Evolutionary conservation across 768 basidiomycete genomes (phyloP), one percentile per base, ranked within the genome.

Genomic region (Mycena pura): DNA sequence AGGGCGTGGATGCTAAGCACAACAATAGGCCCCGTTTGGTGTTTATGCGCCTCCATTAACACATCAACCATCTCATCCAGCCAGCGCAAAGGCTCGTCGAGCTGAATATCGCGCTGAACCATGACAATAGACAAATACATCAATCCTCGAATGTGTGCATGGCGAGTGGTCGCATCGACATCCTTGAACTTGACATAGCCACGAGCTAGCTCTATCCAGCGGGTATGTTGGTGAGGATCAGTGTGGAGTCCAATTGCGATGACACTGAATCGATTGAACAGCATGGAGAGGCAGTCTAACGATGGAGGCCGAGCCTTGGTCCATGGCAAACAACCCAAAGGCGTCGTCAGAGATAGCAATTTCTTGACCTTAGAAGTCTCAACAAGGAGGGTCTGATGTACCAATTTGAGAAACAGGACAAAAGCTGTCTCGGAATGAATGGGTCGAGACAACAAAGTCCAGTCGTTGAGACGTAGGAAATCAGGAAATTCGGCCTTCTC

Each of bases 201-300:
- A 17, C 81, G 84, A 6, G 90, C 88, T 51, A 86, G 86, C n/a
- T 80, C 74, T 39, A 95, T 73, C 15, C 90, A 85, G 41, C 81
- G 79, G 5, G 74, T 74, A 44, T 82, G 74, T 21, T 82, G 81
- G 3, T 77, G 65, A 1, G 77, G 69, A 44, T 90, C 86, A 43
- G 97, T 82, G 65, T 88, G 83, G 40, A 91, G 80, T 5, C 86
- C 87, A 25, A 92, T 78, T 6, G 89, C 85, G 64, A 91, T 78
- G 11, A 91, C 88, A 47, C 84, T 86, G 67, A 92, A 86, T 9
- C 95, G 86, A 73, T 97, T 97, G 73, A 89, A 86, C 31, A 96
- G 79, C 82, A 87, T 87, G 1, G 92, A 90, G 2, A 91, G 78
- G 34, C 91, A 85, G 31, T 82, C 77, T 3, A 71, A 62, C 0